Conservation (phyloP, 148 eudicot genomes). For the Rheum nobile region DNA sequence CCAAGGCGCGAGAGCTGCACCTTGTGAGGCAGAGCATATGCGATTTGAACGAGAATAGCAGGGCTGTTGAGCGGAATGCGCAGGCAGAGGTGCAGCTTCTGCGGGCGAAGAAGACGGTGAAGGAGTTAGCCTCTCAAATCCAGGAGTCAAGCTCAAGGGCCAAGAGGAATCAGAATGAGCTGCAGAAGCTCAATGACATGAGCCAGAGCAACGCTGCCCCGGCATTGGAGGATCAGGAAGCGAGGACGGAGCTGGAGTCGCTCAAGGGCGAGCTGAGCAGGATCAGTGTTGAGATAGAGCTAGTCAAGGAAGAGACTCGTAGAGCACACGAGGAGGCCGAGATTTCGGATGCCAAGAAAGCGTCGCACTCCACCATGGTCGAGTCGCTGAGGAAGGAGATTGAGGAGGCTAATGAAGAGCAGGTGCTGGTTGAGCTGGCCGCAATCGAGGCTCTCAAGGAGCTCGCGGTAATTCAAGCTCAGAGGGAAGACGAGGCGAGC, state of each 20-base stretch:
- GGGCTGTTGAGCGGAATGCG: conserved; percentile 29
- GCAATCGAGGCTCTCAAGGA: conserved; percentile 74
- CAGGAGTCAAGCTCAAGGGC: conserved; percentile 40
- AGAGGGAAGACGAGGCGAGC: conserved; percentile 32
- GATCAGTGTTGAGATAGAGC: conserved; percentile 54
- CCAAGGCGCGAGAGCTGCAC: conserved; percentile 50
- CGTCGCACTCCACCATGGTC: conserved; percentile 18
- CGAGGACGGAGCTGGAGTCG: conserved; percentile 39
- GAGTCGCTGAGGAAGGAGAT: conserved; percentile 44
- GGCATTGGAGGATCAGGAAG: conserved; percentile 8
- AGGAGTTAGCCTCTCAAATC: conserved; percentile 35
- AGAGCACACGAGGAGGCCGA: conserved; percentile 48
- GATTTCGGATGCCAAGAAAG: conserved; percentile 24
- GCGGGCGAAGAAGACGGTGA: conserved; percentile 41
- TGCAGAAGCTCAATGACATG: conserved; percentile 19
- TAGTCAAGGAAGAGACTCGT: conserved; percentile 36
- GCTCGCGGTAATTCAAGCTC: conserved; percentile 45
- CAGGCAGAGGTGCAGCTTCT: conserved; percentile 49
- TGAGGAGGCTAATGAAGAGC: conserved; percentile 70
- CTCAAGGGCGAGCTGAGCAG: conserved; percentile 55
- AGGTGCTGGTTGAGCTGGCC: conserved; percentile 77
- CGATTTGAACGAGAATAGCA: conserved; percentile 28
- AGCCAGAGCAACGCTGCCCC: conserved; percentile 9
- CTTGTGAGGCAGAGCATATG: conserved; percentile 35
- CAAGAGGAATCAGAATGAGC: conserved; percentile 16